A percentile compares a stretch with the other conserved stretches of the same genome.
Evolutionary conservation across 306 rosid genomes (phyloP).

Genomic region (Citrullus mucosospermus): DNA sequence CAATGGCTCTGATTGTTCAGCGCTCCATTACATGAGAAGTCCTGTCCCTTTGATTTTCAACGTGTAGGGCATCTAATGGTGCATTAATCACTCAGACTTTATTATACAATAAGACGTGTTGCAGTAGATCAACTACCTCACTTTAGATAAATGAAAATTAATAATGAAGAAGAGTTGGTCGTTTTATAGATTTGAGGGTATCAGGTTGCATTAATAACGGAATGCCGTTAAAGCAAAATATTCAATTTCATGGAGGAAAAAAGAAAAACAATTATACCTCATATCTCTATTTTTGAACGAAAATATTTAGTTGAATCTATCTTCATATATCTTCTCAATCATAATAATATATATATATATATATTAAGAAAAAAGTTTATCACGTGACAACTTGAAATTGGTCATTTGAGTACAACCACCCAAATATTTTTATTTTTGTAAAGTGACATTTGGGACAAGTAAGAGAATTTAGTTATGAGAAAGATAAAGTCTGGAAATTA

Average conservation of each 20-base stretch:
- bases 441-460: too few relatives aligned
- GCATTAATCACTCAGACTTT: neutral
- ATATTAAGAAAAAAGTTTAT: too few relatives aligned
- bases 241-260: neutral
- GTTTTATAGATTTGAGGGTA: constrained; percentile 5
- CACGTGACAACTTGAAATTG: too few relatives aligned
- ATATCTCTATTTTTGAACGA: too few relatives aligned
- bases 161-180: neutral
- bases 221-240: constrained; percentile 49
- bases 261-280: neutral
- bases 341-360: too few relatives aligned
- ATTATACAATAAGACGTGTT: neutral
- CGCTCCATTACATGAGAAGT: neutral
- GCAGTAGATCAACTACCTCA: neutral
- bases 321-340: too few relatives aligned
- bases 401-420: too few relatives aligned
- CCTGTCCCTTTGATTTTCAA: neutral
- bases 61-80: neutral
- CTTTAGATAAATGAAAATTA: neutral
- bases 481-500: too few relatives aligned
- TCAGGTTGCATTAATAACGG: constrained; percentile 12
- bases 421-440: too few relatives aligned
- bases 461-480: too few relatives aligned
- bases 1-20: neutral
- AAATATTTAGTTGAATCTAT: too few relatives aligned